Evolutionary conservation across 1,284 basidiomycete species (phyloP), one percentile per base, ranked within the genome.

Genomic region (Kwoniella shivajii): DNA sequence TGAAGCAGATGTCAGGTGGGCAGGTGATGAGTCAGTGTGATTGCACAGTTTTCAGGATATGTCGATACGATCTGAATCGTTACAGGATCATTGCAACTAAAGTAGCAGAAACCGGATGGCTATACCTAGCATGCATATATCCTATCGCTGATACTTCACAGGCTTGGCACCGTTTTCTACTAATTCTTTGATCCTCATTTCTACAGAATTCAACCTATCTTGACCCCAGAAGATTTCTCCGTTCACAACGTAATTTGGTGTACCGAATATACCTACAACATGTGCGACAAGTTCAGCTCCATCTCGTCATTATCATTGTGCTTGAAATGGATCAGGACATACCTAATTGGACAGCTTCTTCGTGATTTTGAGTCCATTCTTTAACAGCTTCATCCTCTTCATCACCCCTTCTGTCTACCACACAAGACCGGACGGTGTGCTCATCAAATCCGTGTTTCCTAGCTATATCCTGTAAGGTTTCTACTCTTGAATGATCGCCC

Each of bases 1-100:
- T 5, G 85, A 95, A 67, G 92, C 92, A 13, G 92, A 96, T 68
- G 87, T 96, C 30, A 84, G 89, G 60, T 92, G 88, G 74, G 89
- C 88, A 0, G 89, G 87, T 5, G 75, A 78, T 24, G 64, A 63
- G 29, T 10, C 39, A n/a, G 16, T 51, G 26, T 51, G 22, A 39
- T 13, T 16, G 3, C 14, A 33, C 44, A 13, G 37, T 11, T 16
- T 24, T 20, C 9, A 9, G 18, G 26, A n/a, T 22, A 26, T 24
- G 9, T 42, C n/a, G n/a, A n/a, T n/a, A n/a, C n/a, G n/a, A n/a
- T n/a, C n/a, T n/a, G n/a, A n/a, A n/a, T n/a, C n/a, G n/a, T n/a
- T n/a, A n/a, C n/a, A n/a, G n/a, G n/a, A n/a, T n/a, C n/a, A n/a
- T n/a, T n/a, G n/a, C n/a, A n/a, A n/a, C n/a, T n/a, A n/a, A n/a